Percentiles rank a stretch among this genome's conserved stretches.
Evolutionary conservation across 768 basidiomycete species (phyloP).

Genomic region (Lactifluus piperatus): DNA sequence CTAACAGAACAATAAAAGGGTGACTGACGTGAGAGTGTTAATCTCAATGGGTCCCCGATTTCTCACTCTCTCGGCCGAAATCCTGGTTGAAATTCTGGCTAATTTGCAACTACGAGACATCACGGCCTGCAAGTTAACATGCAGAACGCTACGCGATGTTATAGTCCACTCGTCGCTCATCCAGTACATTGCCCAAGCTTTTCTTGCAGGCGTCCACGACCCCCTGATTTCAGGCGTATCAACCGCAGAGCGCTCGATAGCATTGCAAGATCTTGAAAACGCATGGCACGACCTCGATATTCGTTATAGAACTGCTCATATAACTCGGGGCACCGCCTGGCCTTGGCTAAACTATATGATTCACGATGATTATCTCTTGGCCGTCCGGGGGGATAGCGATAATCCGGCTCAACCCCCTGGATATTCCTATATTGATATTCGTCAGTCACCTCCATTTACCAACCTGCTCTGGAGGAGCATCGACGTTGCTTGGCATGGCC

Average conservation of each 20-base stretch:
- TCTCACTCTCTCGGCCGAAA: conserved; percentile 3
- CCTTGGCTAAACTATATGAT: conserved; percentile 6
- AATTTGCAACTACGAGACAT: neutral
- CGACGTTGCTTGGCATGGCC: neutral
- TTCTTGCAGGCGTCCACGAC: conserved; percentile 2
- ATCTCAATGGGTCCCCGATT: neutral
- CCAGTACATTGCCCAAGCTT: neutral
- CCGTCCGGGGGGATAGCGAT: neutral
- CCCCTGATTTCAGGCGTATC: neutral
- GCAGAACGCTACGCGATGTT: neutral
- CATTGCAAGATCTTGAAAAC: neutral
- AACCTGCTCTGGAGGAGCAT: neutral
- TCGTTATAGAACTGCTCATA: neutral
- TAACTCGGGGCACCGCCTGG: neutral
- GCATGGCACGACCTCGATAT: conserved; percentile 5
- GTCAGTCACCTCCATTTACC: neutral
- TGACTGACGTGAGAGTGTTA: neutral
- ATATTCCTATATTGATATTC: conserved; percentile 4
- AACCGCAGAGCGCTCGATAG: neutral
- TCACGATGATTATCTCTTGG: conserved; percentile 7
- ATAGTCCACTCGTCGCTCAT: neutral
- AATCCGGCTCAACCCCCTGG: neutral
- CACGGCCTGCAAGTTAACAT: neutral
- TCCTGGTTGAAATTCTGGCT: conserved; percentile 1
- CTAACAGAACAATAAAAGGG: neutral